phyloP scores from a whole-genome alignment of 306 rosid genomes.

The Geum urbanum region DNA sequence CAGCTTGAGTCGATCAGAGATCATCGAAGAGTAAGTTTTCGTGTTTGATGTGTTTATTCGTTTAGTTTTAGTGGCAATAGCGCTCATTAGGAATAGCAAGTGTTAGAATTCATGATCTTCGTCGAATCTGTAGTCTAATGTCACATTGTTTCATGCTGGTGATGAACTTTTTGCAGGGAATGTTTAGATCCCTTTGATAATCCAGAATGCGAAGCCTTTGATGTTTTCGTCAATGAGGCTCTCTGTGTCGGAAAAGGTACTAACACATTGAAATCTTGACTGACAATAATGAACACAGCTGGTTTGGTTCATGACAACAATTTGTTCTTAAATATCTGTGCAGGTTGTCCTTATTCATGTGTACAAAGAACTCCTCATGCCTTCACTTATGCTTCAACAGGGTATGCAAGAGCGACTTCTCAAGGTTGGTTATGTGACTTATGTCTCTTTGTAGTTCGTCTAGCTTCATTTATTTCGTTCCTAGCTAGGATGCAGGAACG shows the following conservation, averaged over 20 bases:
- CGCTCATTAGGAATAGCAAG: neutral
- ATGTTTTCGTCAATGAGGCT: slow-evolving; percentile 74
- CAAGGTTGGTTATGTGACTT: slow-evolving; percentile 79
- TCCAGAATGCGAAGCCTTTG: slow-evolving; percentile 91
- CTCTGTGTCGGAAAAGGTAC: slow-evolving; percentile 81
- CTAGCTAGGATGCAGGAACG: slow-evolving; percentile 6
- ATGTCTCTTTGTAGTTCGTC: neutral
- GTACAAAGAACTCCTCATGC: slow-evolving; percentile 80
- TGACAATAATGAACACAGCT: neutral
- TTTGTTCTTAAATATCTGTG: slow-evolving; percentile 16
- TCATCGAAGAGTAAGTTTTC: slow-evolving; percentile 61
- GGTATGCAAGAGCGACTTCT: slow-evolving; percentile 71
- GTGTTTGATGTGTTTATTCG: slow-evolving; percentile 3
- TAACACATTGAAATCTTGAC: neutral
- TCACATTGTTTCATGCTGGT: slow-evolving; percentile 10
- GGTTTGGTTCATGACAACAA: neutral
- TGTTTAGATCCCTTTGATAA: slow-evolving; percentile 86
- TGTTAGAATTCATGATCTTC: neutral
- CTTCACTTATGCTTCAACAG: slow-evolving; percentile 60
- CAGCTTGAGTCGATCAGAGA: slow-evolving; percentile 52
- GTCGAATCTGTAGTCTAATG: neutral
- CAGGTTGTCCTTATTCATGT: slow-evolving; percentile 85
- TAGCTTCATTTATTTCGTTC: slow-evolving; percentile 21
- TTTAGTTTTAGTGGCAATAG: neutral
- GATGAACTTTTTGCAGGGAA: slow-evolving; percentile 46